Base-by-base conservation (phyloP, 2,329 filamentous ascomycete species). In the Epichloe aotearoae region DNA sequence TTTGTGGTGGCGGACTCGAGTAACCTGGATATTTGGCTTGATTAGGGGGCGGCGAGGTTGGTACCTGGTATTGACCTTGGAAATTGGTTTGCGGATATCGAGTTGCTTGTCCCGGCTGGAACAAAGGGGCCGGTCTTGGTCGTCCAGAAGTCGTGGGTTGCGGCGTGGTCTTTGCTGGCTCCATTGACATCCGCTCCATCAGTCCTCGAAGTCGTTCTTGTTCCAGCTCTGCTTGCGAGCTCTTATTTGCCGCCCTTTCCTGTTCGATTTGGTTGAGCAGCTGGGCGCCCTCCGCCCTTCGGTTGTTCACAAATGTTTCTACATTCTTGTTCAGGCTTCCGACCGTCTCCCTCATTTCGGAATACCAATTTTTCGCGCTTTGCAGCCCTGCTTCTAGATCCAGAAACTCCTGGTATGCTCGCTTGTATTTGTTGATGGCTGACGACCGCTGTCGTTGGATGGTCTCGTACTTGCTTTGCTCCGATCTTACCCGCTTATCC, bases 161-260 rank as follows among this genome's bases (percentile, higher is more conserved):
- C 7, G 62, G 66, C n/a, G 69, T 65, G 11, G 68, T 62, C 40
- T 64, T 64, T 64, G 51, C 70, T 45, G 77, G 72, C n/a, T 91
- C 88, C 69, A 96, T 84, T 1, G 89, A 90, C 82, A 97, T 91
- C 50, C 90, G 82, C 62, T 96, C 90, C 93, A 98, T 97, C 40
- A 98, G 73, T 41, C 86, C 86, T 52, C 87, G 82, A 51, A 98
- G 71, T 50, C 91, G 80, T 61, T 95, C 88, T 63, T 95, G 83
- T 64, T 97, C 91, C 49, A 86, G 76, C 59, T 95, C 89, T 34
- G 89, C 88, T 52, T 79, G 75, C 3, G 71, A 68, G 43, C 57
- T 65, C 64, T 79, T 77, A 62, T 65, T 83, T 47, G 76, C 79
- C 4, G 80, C 77, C 60, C 84, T 84, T 47, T 85, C 82, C 57